Percentiles rank a stretch among this genome's conserved stretches.
phyloP scores from a whole-genome alignment of 164 flowering plant genomes.

The Warburgia ugandensis region DNA sequence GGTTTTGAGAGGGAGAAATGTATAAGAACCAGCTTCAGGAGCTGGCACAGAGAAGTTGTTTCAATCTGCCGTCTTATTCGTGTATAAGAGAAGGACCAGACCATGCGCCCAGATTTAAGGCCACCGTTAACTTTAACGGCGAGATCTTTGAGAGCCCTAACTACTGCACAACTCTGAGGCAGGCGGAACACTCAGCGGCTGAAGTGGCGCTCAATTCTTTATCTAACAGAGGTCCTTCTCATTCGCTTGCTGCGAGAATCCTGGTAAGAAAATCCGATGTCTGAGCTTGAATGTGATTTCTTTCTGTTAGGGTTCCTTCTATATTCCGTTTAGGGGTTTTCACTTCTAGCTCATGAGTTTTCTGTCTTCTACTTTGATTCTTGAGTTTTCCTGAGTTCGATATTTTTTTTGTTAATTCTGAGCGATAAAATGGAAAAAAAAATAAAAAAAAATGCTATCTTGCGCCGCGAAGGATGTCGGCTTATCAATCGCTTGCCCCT shows the following conservation, averaged over 20 bases:
- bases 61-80: conserved; percentile 83
- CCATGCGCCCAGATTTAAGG: conserved; percentile 98
- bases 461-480: too few species aligned
- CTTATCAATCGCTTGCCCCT: too few species aligned
- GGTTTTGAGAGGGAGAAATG: conserved; percentile 36
- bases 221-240: conserved; percentile 73
- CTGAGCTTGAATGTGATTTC: too few species aligned
- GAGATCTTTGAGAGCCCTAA: conserved; percentile 84
- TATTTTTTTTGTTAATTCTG: too few species aligned
- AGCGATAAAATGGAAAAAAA: too few species aligned
- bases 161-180: conserved; percentile 84
- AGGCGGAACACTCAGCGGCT: conserved; percentile 98
- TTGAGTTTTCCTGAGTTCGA: too few species aligned
- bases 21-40: conserved; percentile 99
- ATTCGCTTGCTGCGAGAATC: conserved; percentile 88
- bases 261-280: conserved; percentile 64
- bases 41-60: conserved; percentile 99
- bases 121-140: conserved; percentile 87
- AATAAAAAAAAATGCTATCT: too few species aligned
- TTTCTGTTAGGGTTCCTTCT: too few species aligned
- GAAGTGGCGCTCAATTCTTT: conserved; percentile 90
- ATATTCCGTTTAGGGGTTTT: too few species aligned
- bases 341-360: too few species aligned
- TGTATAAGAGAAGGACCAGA: conserved; percentile 96
- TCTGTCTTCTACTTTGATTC: too few species aligned